Percentiles rank a stretch among this genome's conserved stretches.
These are phyloP conservation scores for Penicillium dipodomyicola DNA, from an alignment of 495 filamentous ascomycete genomes.

Conservation along the genomic window DNA sequence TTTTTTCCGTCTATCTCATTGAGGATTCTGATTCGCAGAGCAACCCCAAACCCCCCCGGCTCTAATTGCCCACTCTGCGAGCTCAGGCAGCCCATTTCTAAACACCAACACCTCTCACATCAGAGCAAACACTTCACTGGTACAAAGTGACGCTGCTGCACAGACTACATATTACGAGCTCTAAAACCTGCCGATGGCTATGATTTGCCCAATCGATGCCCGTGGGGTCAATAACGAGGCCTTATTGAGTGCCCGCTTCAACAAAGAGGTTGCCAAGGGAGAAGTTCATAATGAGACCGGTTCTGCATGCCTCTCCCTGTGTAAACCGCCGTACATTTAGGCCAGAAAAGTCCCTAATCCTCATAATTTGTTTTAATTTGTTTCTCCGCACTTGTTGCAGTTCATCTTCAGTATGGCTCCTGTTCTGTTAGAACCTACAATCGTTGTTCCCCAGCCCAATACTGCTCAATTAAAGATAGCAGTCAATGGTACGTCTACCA, in stretches of 20 bases:
- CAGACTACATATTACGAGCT: not conserved
- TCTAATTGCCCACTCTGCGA: constrained; percentile 2
- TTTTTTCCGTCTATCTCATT: not conserved
- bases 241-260: constrained; percentile 14
- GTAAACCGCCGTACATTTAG: constrained; percentile 1
- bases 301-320: not conserved
- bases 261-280: constrained; percentile 12
- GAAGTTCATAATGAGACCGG: constrained; percentile 6
- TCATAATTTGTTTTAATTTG: not conserved
- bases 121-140: constrained; percentile 2
- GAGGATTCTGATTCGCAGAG: not conserved
- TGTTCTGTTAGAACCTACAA: constrained; percentile 9
- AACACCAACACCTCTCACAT: constrained; percentile 7
- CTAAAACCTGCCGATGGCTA: not conserved
- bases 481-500: too few relatives aligned
- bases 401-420: constrained; percentile 13
- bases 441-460: not conserved
- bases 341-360: not conserved
- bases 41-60: not conserved
- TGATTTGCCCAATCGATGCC: not conserved
- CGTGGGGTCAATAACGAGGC: constrained; percentile 2
- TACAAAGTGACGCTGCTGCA: not conserved
- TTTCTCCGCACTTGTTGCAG: not conserved
- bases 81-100: constrained; percentile 11
- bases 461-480: not conserved